Evolutionary conservation across 805 yeast species (phyloP).

Genomic region (Diddensiella santjacobensis): DNA sequence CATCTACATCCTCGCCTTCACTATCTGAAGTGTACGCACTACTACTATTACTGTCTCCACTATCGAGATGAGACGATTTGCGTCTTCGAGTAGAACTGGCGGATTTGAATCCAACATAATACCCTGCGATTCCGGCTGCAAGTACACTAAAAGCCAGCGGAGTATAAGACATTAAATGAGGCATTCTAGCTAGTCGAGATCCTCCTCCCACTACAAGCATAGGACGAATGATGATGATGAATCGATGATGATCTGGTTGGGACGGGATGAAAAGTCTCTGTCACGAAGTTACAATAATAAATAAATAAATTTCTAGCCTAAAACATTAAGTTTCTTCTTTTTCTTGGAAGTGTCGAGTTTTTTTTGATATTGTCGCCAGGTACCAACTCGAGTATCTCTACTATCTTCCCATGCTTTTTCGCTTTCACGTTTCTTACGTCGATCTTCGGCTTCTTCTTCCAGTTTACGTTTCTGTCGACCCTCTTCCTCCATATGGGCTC

Average conservation of each 20-base stretch:
- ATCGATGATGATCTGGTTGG: too few relatives aligned
- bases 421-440: constrained; percentile 36
- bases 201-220: too few relatives aligned
- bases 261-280: too few relatives aligned
- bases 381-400: constrained; percentile 52
- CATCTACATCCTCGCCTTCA: constrained; percentile 20
- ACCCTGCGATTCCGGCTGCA: constrained; percentile 15
- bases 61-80: constrained; percentile 1
- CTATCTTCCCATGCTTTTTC: constrained; percentile 58
- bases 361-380: constrained; percentile 53
- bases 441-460: constrained; percentile 34
- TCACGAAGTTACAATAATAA: not conserved
- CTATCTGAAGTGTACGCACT: constrained; percentile 9
- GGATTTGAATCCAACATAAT: constrained; percentile 10
- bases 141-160: constrained; percentile 1
- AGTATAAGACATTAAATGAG: not conserved
- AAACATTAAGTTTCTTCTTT: constrained; percentile 41
- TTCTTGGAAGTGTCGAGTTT: constrained; percentile 46
- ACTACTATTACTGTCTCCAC: not conserved
- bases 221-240: too few relatives aligned
- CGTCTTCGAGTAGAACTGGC: not conserved
- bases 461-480: constrained; percentile 36
- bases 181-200: not conserved
- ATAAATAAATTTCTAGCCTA: constrained; percentile 32
- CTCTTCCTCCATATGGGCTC: constrained; percentile 42